These are phyloP conservation scores for Eucalyptus lansdowneana DNA, from an alignment of 345 rosid genomes.

Conservation along the genomic window DNA sequence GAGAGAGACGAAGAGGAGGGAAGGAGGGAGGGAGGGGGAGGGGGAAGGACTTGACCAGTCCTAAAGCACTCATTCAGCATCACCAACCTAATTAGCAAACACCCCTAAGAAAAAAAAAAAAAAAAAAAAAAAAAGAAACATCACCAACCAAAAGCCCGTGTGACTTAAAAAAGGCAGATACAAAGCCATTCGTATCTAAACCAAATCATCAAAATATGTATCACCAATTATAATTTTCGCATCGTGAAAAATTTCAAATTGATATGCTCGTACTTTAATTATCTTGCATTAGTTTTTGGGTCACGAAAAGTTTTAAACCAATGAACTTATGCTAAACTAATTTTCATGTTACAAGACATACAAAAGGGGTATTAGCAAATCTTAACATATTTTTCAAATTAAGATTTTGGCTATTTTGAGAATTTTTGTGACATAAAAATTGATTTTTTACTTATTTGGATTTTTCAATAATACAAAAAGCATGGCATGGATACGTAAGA, in stretches of 20 bases:
- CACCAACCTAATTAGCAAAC: not conserved
- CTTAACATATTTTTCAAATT: not conserved
- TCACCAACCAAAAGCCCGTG: not conserved
- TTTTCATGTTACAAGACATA: rapidly evolving
- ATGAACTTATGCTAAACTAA: rapidly evolving
- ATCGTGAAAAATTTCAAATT: not conserved
- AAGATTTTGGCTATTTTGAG: not conserved
- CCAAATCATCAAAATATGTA: not conserved
- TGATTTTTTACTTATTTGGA: too few species aligned
- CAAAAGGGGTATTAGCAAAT: rapidly evolving
- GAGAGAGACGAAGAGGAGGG: not conserved
- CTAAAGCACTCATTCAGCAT: not conserved
- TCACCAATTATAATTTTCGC: not conserved
- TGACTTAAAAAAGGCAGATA: not conserved
- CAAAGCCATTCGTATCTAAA: not conserved
- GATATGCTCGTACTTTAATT: rapidly evolving
- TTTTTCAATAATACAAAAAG: not conserved
- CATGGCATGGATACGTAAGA: rapidly evolving
- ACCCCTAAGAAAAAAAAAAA: too few species aligned
- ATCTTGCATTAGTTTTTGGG: not conserved
- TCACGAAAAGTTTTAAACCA: not conserved
- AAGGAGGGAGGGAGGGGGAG: not conserved
- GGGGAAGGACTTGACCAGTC: not conserved
- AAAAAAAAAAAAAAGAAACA: too few species aligned
- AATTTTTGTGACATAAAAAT: not conserved